Evolutionary conservation across 108 stramenopile species (phyloP).

Genomic region (Nannochloropsis granulata): DNA sequence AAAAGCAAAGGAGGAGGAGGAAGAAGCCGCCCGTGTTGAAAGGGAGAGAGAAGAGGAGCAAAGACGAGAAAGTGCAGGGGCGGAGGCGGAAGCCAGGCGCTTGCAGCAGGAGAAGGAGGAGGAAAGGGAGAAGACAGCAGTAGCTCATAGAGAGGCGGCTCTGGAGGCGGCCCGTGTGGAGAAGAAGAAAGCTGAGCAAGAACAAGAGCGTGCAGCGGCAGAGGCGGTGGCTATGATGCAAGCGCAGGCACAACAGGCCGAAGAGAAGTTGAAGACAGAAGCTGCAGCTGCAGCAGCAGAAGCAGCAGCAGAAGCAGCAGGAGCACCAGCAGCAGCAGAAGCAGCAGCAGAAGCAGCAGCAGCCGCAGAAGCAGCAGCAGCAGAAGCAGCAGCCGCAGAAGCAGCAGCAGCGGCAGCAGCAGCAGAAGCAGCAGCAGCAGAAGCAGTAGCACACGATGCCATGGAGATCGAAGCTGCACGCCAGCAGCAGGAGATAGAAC

Average conservation of each 20-base stretch:
- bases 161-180: background rate
- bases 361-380: too few relatives aligned
- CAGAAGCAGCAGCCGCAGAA: too few relatives aligned
- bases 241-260: background rate
- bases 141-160: background rate
- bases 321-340: too few relatives aligned
- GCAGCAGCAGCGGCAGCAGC: too few relatives aligned
- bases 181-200: background rate
- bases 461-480: too few relatives aligned
- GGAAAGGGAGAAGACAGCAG: background rate
- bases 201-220: background rate
- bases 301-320: too few relatives aligned
- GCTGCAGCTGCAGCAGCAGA: too few relatives aligned
- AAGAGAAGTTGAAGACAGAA: background rate
- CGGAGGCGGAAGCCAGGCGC: background rate
- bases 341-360: too few relatives aligned
- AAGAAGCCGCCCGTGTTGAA: background rate
- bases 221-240: background rate
- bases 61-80: background rate
- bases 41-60: background rate
- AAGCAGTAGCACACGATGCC: too few relatives aligned
- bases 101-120: background rate
- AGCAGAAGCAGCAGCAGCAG: too few relatives aligned
- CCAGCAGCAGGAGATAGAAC: too few relatives aligned
- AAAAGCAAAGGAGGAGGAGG: background rate